Percentiles rank a stretch among this genome's conserved stretches.
phyloP scores from a whole-genome alignment of 164 flowering plant genomes.

The Houttuynia cordata region DNA sequence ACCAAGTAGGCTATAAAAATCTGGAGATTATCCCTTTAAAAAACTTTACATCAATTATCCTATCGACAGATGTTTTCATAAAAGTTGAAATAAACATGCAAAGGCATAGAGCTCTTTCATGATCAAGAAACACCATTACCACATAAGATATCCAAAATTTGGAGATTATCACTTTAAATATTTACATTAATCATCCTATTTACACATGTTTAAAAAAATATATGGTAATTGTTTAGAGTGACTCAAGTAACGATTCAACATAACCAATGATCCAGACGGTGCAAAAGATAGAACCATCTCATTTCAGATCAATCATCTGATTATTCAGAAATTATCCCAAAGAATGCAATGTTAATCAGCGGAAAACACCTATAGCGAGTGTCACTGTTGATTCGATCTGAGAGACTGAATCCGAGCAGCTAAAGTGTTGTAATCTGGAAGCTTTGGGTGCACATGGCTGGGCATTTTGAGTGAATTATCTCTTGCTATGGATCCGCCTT shows the following conservation, averaged over 20 bases:
- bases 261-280: neutral
- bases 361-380: neutral
- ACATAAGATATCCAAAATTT: no score
- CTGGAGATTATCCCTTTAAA: no score
- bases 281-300: neutral
- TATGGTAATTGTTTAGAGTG: neutral
- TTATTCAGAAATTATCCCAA: neutral
- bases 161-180: no score
- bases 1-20: no score
- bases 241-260: neutral
- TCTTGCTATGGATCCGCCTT: slow-evolving; percentile 14
- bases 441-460: slow-evolving; percentile 93
- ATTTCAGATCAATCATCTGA: slow-evolving; percentile 1
- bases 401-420: slow-evolving; percentile 51
- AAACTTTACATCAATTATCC: no score
- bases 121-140: no score
- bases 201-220: neutral
- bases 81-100: no score
- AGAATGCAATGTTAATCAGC: neutral
- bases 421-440: slow-evolving; percentile 74
- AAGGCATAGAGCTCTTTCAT: no score
- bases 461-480: slow-evolving; percentile 32
- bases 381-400: slow-evolving; percentile 24
- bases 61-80: no score
- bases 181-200: no score